Conservation (phyloP, 2,329 filamentous ascomycete species). For the Trichoderma sp. region DNA sequence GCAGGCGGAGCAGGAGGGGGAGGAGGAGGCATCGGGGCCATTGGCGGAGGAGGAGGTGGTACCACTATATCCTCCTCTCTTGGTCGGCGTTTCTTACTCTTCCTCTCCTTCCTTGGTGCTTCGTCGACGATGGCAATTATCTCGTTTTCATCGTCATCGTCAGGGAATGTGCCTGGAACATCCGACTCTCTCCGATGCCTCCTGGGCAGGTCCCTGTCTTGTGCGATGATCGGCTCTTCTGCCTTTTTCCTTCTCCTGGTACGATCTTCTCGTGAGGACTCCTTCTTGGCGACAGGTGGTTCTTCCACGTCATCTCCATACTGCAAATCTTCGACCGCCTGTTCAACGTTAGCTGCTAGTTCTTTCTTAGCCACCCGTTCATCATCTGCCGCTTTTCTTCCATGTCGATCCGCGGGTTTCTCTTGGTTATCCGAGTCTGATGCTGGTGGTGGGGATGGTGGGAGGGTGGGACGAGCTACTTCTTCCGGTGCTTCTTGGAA, state of each 20-base stretch:
- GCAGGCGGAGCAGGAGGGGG: conserved; percentile 44
- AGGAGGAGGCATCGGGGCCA: background rate
- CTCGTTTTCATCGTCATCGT: conserved; percentile 50
- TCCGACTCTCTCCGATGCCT: conserved; percentile 27
- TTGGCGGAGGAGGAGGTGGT: conserved; percentile 39
- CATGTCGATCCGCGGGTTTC: conserved; percentile 15
- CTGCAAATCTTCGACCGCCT: conserved; percentile 30
- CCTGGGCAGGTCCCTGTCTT: conserved; percentile 32
- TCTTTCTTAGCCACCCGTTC: conserved; percentile 29
- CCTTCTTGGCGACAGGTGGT: background rate
- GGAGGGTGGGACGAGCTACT: conserved; percentile 36
- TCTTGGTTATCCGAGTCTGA: conserved; percentile 25
- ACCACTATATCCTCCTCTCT: conserved; percentile 7
- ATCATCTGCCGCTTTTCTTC: conserved; percentile 22
- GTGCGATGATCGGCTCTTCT: background rate
- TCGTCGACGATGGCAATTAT: conserved; percentile 53
- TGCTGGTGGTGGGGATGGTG: conserved; percentile 40
- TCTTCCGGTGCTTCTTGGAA: conserved; percentile 50
- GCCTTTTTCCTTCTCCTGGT: background rate
- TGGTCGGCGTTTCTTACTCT: conserved; percentile 38
- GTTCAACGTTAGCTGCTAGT: conserved; percentile 14
- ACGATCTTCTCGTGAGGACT: background rate
- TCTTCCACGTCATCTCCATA: conserved; percentile 3
- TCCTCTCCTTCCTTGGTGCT: conserved; percentile 40
- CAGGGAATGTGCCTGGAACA: conserved; percentile 57